Evolutionary conservation across 768 basidiomycete genomes (phyloP), one percentile per base, ranked within the genome.

Genomic region (Trametes cingulata): DNA sequence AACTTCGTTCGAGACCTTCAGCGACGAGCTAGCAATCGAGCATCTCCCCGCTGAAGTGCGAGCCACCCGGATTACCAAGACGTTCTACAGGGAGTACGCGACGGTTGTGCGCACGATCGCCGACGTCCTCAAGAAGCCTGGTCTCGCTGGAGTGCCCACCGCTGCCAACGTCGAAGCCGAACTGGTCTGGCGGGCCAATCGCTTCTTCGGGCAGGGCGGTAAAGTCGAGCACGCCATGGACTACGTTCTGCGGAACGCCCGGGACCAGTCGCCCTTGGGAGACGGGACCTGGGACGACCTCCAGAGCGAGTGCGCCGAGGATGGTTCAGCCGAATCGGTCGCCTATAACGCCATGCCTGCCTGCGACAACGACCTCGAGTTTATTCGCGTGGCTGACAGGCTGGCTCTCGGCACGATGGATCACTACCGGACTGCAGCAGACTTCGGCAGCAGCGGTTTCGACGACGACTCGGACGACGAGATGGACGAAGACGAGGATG

Each of bases 351-450:
- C 56, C 8, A 50, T 61, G 42, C 56, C 55, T 9, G 29, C 19
- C 12, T 61, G 59, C 47, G 56, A n/a, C 27, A 65, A 65, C 52
- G 61, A 65, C 40, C 22, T 55, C 25, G 49, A 56, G 17, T 61
- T 61, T 20, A 27, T 10, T 12, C 24, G 51, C 2, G 55, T 56
- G 19, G 55, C 35, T 2, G 17, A 56, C 4, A 25, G 22, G 47
- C 53, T 20, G 50, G 37, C 10, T 2, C 37, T 52, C 1, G 20
- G 17, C 2, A 52, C 22, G 37, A 20, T 22, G n/a, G 24, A 52
- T 15, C 13, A 13, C 13, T 41, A 40, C 24, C 24, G 12, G 4
- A 46, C 24, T 19, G 7, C 12, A 22, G 24, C 45, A 2, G 25
- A 25, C 8, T 19, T 13, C 24, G 43, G 43, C 7, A 3, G 43